A percentile compares a stretch with the other conserved stretches of the same genome.
Conservation (phyloP, 106 monocot species). For the Acorus calamus region DNA sequence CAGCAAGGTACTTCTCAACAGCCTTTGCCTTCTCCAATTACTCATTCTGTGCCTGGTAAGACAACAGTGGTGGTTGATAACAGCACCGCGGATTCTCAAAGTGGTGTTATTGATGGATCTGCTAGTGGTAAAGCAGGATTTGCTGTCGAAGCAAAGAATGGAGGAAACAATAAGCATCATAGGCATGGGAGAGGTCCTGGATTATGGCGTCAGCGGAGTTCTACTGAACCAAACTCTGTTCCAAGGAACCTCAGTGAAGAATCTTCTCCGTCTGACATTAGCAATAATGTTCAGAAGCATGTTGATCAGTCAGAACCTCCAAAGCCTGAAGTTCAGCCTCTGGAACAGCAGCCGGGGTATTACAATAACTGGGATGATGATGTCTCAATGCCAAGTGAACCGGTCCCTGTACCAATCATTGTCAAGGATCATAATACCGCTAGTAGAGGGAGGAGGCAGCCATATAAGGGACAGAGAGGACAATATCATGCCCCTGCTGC, state of each 20-base stretch:
- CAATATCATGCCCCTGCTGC: background rate
- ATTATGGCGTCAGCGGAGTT: slow-evolving; percentile 56
- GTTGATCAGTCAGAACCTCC: slow-evolving; percentile 14
- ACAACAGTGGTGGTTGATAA: slow-evolving; percentile 2
- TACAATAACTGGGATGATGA: slow-evolving; percentile 5
- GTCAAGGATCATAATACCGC: slow-evolving; percentile 10
- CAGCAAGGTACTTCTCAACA: background rate
- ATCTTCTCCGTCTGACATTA: slow-evolving; percentile 5
- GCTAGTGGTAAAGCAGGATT: slow-evolving; percentile 12
- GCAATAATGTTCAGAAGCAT: slow-evolving; percentile 8
- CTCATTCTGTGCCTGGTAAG: slow-evolving; percentile 1
- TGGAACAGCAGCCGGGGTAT: slow-evolving; percentile 2
- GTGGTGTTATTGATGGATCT: slow-evolving; percentile 4
- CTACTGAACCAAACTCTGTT: slow-evolving; percentile 7
- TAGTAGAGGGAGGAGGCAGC: slow-evolving; percentile 17
- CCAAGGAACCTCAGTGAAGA: slow-evolving; percentile 10
- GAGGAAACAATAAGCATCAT: slow-evolving; percentile 28
- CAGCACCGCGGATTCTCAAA: slow-evolving; percentile 6
- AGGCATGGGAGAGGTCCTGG: slow-evolving; percentile 37
- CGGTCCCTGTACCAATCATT: background rate
- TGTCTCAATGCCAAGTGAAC: slow-evolving; percentile 10
- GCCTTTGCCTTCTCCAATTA: background rate
- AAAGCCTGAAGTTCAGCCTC: background rate
- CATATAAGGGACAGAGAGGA: slow-evolving; percentile 13
- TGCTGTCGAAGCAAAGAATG: slow-evolving; percentile 12